Percentiles rank a stretch among this genome's conserved stretches.
Evolutionary conservation across 257 asterid genomes (phyloP).

Genomic region (Solanum infundibuliforme): DNA sequence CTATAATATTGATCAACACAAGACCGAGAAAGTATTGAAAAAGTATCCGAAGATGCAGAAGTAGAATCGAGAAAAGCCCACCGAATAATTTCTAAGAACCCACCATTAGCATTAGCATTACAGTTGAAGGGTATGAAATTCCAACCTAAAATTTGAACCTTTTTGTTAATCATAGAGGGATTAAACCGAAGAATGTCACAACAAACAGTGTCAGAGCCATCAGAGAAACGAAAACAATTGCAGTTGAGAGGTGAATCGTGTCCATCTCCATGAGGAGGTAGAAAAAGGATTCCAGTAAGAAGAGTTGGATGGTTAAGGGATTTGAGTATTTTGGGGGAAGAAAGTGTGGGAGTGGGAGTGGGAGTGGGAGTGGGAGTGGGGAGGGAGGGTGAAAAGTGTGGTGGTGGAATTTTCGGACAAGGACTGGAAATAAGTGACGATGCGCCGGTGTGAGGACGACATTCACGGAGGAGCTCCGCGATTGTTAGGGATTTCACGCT

Average conservation of each 20-base stretch:
- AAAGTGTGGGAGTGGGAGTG: slow-evolving; percentile 8
- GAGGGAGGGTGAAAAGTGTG: slow-evolving; percentile 2
- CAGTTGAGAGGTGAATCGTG: slow-evolving; percentile 12
- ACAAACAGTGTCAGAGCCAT: slow-evolving; percentile 44
- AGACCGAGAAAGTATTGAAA: slow-evolving; percentile 18
- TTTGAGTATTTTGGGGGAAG: slow-evolving; percentile 32
- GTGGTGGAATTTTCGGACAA: neutral
- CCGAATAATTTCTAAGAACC: slow-evolving; percentile 66
- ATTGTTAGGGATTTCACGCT: slow-evolving; percentile 16
- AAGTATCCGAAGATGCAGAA: slow-evolving; percentile 16
- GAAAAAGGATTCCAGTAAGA: slow-evolving; percentile 47
- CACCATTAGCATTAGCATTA: slow-evolving; percentile 16
- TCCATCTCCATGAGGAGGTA: slow-evolving; percentile 19
- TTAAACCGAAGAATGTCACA: slow-evolving; percentile 59
- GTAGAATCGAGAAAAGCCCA: slow-evolving; percentile 36
- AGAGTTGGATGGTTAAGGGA: slow-evolving; percentile 33
- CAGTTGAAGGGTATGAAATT: slow-evolving; percentile 53
- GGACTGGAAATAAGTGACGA: slow-evolving; percentile 25
- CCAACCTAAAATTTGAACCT: slow-evolving; percentile 48
- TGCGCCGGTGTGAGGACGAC: slow-evolving; percentile 44
- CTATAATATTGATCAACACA: slow-evolving; percentile 11
- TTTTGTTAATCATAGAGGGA: slow-evolving; percentile 32
- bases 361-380: neutral
- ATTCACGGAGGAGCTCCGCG: slow-evolving; percentile 41
- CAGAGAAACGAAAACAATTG: slow-evolving; percentile 55